Evolutionary conservation across 2,329 filamentous ascomycete species (phyloP).

Genomic region (Blastomyces parvus): DNA sequence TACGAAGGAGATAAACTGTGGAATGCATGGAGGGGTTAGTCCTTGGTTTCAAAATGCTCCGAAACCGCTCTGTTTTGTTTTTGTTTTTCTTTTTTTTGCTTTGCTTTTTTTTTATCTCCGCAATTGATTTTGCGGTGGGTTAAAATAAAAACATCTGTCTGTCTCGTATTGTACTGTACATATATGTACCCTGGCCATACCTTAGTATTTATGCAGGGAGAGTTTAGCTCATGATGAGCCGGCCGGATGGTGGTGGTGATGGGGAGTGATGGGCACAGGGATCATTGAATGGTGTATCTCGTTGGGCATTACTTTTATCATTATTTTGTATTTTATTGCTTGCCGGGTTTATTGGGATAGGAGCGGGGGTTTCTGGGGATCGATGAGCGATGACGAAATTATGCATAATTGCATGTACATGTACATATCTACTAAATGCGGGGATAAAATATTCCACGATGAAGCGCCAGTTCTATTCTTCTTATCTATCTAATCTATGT

Average conservation of each 20-base stretch:
- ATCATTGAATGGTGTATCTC: slow-evolving; percentile 1
- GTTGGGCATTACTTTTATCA: too few species aligned
- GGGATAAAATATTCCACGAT: background rate
- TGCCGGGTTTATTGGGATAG: background rate
- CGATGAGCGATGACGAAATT: slow-evolving; percentile 1
- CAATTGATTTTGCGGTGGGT: background rate
- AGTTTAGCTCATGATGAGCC: background rate
- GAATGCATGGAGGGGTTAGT: background rate
- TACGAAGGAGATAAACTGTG: background rate
- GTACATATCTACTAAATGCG: background rate
- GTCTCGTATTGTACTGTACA: background rate
- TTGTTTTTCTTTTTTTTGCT: too few species aligned
- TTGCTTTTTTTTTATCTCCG: background rate
- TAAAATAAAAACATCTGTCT: background rate
- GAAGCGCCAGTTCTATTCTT: background rate
- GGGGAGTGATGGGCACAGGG: slow-evolving; percentile 3
- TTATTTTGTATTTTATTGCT: background rate
- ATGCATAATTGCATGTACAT: background rate
- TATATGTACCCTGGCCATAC: background rate
- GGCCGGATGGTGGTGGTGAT: background rate
- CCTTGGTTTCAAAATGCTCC: background rate
- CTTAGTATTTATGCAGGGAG: background rate
- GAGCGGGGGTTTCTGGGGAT: background rate
- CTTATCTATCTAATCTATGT: background rate
- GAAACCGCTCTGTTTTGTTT: background rate